Evolutionary conservation across 176 grass and related monocot species (phyloP).

Genomic region (Aegilops sharonensis): DNA sequence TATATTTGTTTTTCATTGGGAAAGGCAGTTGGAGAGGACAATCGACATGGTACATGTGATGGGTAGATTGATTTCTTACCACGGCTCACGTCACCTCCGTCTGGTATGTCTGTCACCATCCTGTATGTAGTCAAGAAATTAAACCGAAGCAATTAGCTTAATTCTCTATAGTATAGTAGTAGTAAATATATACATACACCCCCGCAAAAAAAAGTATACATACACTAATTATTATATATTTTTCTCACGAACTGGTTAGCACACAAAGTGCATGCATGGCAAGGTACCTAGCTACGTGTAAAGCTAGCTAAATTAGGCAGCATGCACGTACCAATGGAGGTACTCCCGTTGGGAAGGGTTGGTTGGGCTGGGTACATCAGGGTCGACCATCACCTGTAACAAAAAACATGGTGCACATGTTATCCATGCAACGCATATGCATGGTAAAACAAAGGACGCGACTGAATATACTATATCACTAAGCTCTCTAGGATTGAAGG

Average conservation of each 20-base stretch:
- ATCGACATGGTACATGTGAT: too few relatives aligned
- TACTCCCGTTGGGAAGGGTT: too few relatives aligned
- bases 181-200: neutral
- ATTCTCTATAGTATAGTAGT: slow-evolving; percentile 20
- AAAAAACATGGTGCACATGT: neutral
- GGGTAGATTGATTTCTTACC: slow-evolving; percentile 28
- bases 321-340: slow-evolving; percentile 27
- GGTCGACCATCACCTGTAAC: slow-evolving; percentile 39
- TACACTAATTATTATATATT: neutral
- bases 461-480: too few relatives aligned
- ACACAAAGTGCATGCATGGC: neutral
- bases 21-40: too few relatives aligned
- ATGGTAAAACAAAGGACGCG: too few relatives aligned
- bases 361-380: too few relatives aligned
- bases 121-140: neutral
- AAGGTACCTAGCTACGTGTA: neutral
- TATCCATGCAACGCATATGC: neutral
- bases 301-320: slow-evolving; percentile 28
- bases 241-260: neutral
- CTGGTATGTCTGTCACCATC: slow-evolving; percentile 64
- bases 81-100: slow-evolving; percentile 24
- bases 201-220: neutral
- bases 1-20: too few relatives aligned
- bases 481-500: too few relatives aligned
- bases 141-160: too few relatives aligned